These are phyloP conservation scores for Suillus clintonianus DNA, from an alignment of 768 basidiomycete species.

Conservation along the genomic window DNA sequence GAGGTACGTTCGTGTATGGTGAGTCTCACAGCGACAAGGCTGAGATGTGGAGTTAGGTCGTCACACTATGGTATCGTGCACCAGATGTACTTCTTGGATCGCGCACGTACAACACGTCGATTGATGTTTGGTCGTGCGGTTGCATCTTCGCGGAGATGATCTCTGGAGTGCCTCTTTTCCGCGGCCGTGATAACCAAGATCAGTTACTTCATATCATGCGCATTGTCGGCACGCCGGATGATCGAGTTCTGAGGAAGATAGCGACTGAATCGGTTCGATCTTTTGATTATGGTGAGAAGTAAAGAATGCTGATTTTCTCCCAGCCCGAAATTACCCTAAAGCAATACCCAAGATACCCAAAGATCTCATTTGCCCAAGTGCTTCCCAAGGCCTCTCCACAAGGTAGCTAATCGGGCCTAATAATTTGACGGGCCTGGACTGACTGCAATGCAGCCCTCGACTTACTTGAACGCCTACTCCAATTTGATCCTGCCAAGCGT, in stretches of 20 bases:
- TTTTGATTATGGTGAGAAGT: neutral
- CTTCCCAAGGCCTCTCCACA: slow-evolving; percentile 85
- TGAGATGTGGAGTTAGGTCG: slow-evolving; percentile 60
- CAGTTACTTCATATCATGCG: slow-evolving; percentile 98
- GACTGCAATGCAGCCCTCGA: slow-evolving; percentile 64
- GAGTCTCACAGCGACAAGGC: neutral
- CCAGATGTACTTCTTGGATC: slow-evolving; percentile 97
- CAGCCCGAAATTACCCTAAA: slow-evolving; percentile 85
- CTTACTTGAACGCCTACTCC: slow-evolving; percentile 89
- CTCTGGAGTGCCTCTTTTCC: slow-evolving; percentile 92
- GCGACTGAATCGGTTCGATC: slow-evolving; percentile 78
- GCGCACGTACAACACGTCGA: slow-evolving; percentile 95
- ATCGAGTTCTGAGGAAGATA: slow-evolving; percentile 86
- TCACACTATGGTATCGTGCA: slow-evolving; percentile 98
- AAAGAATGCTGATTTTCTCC: slow-evolving; percentile 10
- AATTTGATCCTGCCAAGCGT: slow-evolving; percentile 93
- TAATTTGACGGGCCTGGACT: slow-evolving; percentile 8
- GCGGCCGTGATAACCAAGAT: slow-evolving; percentile 96
- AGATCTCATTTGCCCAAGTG: slow-evolving; percentile 77
- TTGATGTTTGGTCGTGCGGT: slow-evolving; percentile 98
- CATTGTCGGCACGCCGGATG: slow-evolving; percentile 93
- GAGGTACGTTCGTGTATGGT: slow-evolving; percentile 52
- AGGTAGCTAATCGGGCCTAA: slow-evolving; percentile 44
- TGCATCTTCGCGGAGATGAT: slow-evolving; percentile 99
- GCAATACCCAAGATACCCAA: slow-evolving; percentile 85